Evolutionary conservation across 371 early-diverging fungal genomes (phyloP), one percentile per base, ranked within the genome.

Genomic region (Globomyces sp.): DNA sequence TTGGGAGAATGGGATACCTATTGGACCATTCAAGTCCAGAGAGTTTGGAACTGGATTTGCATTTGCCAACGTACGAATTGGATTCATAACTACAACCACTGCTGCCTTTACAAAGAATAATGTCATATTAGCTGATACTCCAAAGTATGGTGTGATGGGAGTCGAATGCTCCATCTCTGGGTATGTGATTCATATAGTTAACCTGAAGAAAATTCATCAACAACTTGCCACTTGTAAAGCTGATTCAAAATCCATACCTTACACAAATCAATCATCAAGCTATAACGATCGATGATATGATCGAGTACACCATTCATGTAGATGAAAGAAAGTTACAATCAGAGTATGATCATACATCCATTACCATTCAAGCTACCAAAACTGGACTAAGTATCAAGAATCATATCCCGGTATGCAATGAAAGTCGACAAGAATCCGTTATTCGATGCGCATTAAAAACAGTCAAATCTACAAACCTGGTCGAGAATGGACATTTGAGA

Each of bases 111-210:
- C 71, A 40, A 51, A 67, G 45, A 68, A 70, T n/a, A 71, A 69
- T 5, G 60, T 47, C 37, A 64, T 73, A 1, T 73, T 58, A 5
- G 68, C 64, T n/a, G 64, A 63, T 3, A 73, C 71, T 6, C 36
- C 65, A 6, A 63, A 70, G 4, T 80, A 64, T 50, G 80, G 71
- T n/a, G 80, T 81, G 3, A 77, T 76, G 3, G 50, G 72, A 2
- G 78, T 80, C 3, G 80, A 80, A 44, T 78, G 81, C 50, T 82
- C 82, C 6, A 72, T 80, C 13, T 73, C 78, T 36, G 80, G 80
- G 24, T 24, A 77, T 76, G 3, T 45, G 72, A 2, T 76, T 80
- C 3, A 82, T 82, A 44, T 78, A 79, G 46, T 82, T 80, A 3
- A 72, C 82, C 13, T 73, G 76, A 13, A 82, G 80, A 61, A 37